Base-by-base conservation (phyloP, 257 asterid genomes). In the Echites panduratus region DNA sequence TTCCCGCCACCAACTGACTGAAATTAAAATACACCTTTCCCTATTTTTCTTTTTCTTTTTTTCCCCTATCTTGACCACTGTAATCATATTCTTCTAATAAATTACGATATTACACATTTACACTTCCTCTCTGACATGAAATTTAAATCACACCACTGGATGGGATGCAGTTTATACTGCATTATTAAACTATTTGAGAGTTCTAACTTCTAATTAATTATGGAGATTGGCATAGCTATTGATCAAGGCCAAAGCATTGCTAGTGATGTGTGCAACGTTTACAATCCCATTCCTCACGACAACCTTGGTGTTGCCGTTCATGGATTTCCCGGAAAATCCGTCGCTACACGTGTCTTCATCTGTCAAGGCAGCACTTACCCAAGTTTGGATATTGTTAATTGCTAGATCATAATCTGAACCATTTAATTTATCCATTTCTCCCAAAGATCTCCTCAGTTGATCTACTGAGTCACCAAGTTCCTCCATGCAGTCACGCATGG, bases 361-460 rank as follows among this genome's bases (percentile, higher is more conserved):
- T 0, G 96, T 91, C 88, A 91, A 72, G 68, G 96, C 96, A 32
- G 93, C 93, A 78, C 97, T 91, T 0, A 91, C 91, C 97, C 97
- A 91, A 0, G 96, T 91, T 73, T 87, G 89, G 8, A 86, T 66
- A 32, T 91, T 83, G 48, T 75, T 84, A 84, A 88, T 83, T 19
- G 64, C 58, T 68, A 74, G 3, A 58, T 16, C 84, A 64, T 83
- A 87, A 19, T 87, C 73, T 2, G 82, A 22, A 4, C 84, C 87
- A 32, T 56, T 77, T 3, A 87, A 53, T 14, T 75, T 75, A 1
- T 65, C 43, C 91, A 91, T 81, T 83, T 86, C 95, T 29, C 57
- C 84, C 71, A 85, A 38, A 0, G 97, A 86, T 0, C 53, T 75
- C 35, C 71, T 29, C 50, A 91, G 59, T 59, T 75, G 75, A 69